Evolutionary conservation across 2,329 filamentous ascomycete genomes (phyloP).

Genomic region (Diaporthe capsici): DNA sequence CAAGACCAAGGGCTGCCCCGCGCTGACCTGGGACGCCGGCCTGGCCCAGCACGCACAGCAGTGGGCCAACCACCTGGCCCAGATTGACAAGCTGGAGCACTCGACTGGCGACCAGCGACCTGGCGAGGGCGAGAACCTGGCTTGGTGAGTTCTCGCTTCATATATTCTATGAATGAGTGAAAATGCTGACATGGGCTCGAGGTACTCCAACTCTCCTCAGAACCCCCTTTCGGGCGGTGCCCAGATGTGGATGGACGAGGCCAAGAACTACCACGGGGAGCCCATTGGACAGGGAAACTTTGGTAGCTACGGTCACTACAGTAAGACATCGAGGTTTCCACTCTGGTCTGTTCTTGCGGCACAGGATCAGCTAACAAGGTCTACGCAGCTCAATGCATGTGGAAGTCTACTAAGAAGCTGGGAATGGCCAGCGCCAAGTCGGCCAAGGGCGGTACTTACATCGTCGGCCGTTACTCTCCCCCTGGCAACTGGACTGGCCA

Average conservation of each 20-base stretch:
- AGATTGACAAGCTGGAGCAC: conserved; percentile 49
- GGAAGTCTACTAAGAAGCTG: conserved; percentile 51
- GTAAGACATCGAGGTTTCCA: conserved; percentile 41
- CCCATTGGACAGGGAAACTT: conserved; percentile 53
- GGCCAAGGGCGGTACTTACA: conserved; percentile 49
- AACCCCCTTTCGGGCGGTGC: conserved; percentile 46
- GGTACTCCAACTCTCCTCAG: conserved; percentile 38
- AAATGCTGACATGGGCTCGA: conserved; percentile 35
- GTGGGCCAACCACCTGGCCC: conserved; percentile 50
- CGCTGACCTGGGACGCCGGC: conserved; percentile 49
- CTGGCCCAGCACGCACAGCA: conserved; percentile 48
- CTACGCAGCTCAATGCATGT: conserved; percentile 48
- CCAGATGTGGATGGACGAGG: conserved; percentile 52
- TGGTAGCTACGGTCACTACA: conserved; percentile 52
- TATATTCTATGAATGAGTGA: accelerated
- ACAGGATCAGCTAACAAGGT: not conserved
- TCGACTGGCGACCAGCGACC: conserved; percentile 47
- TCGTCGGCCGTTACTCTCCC: conserved; percentile 52
- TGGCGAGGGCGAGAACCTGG: conserved; percentile 54
- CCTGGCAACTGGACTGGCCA: conserved; percentile 48
- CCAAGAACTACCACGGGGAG: conserved; percentile 51
- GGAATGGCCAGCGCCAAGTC: conserved; percentile 50
- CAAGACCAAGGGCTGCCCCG: conserved; percentile 45
- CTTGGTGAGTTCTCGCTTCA: conserved; percentile 40
- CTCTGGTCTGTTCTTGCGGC: not conserved